Evolutionary conservation across 495 filamentous ascomycete species (phyloP), one percentile per base, ranked within the genome.

Genomic region (Penicillium subrubescens): DNA sequence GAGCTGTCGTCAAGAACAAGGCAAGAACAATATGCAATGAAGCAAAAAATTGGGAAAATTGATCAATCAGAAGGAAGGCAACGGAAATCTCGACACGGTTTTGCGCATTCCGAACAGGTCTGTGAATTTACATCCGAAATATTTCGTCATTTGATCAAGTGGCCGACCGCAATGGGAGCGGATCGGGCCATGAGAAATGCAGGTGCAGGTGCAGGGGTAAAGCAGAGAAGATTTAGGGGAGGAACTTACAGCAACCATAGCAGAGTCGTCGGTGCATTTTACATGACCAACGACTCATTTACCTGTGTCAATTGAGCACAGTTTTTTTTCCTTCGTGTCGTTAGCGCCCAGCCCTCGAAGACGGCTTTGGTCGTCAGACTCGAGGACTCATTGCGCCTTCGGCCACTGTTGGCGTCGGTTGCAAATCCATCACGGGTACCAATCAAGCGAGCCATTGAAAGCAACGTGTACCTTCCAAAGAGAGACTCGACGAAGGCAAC

Each of bases 11-110:
- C n/a, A n/a, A 31, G 7, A 17, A 54, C 51, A 12, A 53, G 10
- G 31, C 25, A 14, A 33, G 51, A 10, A 10, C 51, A 54, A 34
- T 34, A 8, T 25, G 31, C 33, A 33, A 10, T 2, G 4, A 54
- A 17, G 35, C 35, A 37, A n/a, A 10, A n/a, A 19, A n/a, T n/a
- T n/a, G 33, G 12, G 60, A 25, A 23, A 59, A 69, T 65, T 76
- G 76, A 79, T 81, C 73, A 63, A 76, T 82, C 93, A 97, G 93
- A 96, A 97, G 93, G 94, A 97, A 97, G 93, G 93, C 94, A 97
- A 97, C 93, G 94, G 92, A 96, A 90, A 91, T 89, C 78, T 96
- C 93, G 86, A 94, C 93, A 96, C 77, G 83, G 82, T 80, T 89
- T 95, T 96, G 92, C 91, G 92, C 92, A 91, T 87, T 93, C 88